Evolutionary conservation across 1,139 yeast genomes (phyloP), one percentile per base, ranked within the genome.

Genomic region (Saccharomycopsis hybrid): DNA sequence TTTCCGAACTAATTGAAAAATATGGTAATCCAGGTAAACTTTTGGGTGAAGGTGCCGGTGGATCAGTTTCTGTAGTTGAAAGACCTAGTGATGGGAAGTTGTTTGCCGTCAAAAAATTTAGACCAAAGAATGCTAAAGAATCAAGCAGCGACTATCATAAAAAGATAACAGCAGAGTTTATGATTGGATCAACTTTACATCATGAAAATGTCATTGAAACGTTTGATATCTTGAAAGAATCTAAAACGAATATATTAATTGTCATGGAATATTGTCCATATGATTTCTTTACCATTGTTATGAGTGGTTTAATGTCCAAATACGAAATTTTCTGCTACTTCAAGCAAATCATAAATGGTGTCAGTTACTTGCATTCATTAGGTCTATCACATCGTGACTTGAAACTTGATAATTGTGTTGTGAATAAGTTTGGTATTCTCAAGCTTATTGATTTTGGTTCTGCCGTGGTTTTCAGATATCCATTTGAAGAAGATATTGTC

Each of bases 21-120:
- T 90, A 89, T 62, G 80, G 88, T 47, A 85, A 83, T 62, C 78
- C 82, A 48, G 96, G 96, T 46, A 94, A 88, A 60, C 85, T 80
- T 52, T 72, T 90, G 43, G 97, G 97, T 44, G 95, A 95, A 8
- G 97, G 97, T 53, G 97, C 97, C 2, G 97, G 97, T 41, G 97
- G 97, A 3, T 77, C 92, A 2, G 97, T 90, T 36, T 78, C 82
- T 59, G 70, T 90, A 49, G 83, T 88, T 33, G 81, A 76, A 41
- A 72, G 96, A 59, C 70, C 78, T 43, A 65, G 76, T 29, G 96
- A 89, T 65, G 78, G 78, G 52, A 76, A 76, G 55, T 75, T 84
- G 2, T 89, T 87, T 72, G 97, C 97, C 0, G 97, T 90, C 38
- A 90, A 90, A 65, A 96, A 89, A 65, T 90, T 89, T 65, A 77